These are phyloP conservation scores for Salix dunnii DNA, from an alignment of 345 rosid species.

Conservation along the genomic window DNA sequence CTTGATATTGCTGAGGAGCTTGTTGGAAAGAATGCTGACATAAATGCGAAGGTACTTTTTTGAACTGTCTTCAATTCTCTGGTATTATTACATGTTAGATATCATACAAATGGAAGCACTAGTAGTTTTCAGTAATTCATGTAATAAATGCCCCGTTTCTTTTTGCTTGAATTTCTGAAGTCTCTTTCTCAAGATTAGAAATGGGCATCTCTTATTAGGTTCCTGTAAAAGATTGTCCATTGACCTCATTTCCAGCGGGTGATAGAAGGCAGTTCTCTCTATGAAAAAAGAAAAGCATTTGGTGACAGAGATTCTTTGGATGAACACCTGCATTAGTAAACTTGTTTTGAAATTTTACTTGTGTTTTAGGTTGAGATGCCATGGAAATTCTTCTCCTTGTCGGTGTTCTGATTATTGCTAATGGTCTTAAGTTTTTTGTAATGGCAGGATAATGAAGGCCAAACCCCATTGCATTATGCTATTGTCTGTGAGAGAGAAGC, in stretches of 20 bases:
- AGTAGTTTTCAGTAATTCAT: background rate
- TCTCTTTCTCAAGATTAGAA: background rate
- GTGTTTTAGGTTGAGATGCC: background rate
- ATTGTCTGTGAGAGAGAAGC: constrained; percentile 81
- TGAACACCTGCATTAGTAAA: background rate
- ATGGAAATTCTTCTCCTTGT: background rate
- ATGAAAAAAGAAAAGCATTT: background rate
- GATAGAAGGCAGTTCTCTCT: background rate
- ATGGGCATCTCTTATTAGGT: background rate
- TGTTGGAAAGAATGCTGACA: constrained; percentile 58
- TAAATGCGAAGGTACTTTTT: constrained; percentile 67
- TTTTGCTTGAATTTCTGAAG: background rate
- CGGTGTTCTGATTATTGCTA: constrained; percentile 4
- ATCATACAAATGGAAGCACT: background rate
- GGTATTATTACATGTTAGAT: background rate
- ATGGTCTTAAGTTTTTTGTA: background rate
- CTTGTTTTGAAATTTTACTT: background rate
- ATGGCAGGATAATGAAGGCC: constrained; percentile 88
- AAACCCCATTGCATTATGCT: constrained; percentile 90
- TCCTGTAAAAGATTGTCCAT: background rate
- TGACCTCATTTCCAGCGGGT: background rate
- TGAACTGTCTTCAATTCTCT: background rate
- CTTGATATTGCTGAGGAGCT: constrained; percentile 48
- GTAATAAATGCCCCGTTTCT: background rate
- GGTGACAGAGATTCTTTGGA: background rate